Evolutionary conservation across 768 basidiomycete species (phyloP).

Genomic region (Polyporus arcularius): DNA sequence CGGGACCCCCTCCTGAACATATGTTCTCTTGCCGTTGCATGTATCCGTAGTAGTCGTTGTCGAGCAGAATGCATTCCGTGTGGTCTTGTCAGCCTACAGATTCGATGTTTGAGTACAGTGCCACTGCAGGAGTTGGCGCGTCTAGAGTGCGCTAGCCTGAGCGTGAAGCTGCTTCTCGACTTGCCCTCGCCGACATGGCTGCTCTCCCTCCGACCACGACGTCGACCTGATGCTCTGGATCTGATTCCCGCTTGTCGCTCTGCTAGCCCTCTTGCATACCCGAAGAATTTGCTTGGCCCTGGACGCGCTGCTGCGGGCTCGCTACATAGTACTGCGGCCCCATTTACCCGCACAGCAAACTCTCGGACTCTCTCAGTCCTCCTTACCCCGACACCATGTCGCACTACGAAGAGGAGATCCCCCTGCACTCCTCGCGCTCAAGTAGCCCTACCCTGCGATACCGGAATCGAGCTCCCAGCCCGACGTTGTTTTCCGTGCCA

Average conservation of each 20-base stretch:
- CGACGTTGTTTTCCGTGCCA: background rate
- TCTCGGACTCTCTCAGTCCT: background rate
- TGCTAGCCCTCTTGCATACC: background rate
- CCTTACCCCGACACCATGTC: background rate
- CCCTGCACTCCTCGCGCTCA: constrained; percentile 1
- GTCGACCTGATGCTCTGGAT: no score
- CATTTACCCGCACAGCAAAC: no score
- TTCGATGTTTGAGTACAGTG: background rate
- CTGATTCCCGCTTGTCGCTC: background rate
- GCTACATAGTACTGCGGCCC: no score
- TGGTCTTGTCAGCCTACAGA: background rate
- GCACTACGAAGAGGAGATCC: background rate
- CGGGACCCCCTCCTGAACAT: background rate
- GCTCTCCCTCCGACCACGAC: no score
- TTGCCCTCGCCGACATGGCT: no score
- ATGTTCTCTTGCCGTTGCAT: constrained; percentile 9
- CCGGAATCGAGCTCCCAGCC: background rate
- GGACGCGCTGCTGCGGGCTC: background rate
- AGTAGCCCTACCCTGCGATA: background rate
- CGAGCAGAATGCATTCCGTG: constrained; percentile 6
- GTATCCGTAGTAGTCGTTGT: constrained; percentile 9
- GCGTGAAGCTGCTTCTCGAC: no score
- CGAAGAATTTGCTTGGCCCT: background rate
- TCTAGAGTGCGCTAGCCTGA: no score
- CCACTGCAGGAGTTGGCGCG: background rate